Conservation (phyloP, 1,139 yeast species). For the Groenewaldozyma auringiensis region DNA sequence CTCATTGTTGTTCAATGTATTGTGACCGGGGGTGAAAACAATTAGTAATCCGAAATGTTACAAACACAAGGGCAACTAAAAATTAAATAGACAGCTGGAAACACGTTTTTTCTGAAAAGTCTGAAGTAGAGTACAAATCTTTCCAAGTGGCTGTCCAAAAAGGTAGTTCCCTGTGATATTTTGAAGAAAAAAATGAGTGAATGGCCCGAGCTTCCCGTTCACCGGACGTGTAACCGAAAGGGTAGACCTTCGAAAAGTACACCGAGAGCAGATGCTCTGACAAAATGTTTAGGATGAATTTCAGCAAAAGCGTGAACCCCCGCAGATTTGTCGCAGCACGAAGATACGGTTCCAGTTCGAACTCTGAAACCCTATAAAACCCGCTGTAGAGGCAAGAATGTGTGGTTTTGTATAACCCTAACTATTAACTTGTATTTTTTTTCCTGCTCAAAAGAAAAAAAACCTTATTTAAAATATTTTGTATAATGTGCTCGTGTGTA, state of each 20-base stretch:
- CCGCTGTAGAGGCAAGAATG: too few relatives aligned
- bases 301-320: neutral
- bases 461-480: too few relatives aligned
- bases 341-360: neutral
- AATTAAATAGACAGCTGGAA: neutral
- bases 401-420: too few relatives aligned
- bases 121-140: neutral
- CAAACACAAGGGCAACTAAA: neutral
- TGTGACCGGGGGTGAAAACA: neutral
- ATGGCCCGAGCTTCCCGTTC: neutral
- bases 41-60: neutral
- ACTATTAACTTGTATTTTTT: too few relatives aligned
- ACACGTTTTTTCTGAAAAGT: too few relatives aligned
- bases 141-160: neutral
- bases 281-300: neutral
- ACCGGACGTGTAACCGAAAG: neutral
- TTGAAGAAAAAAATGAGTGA: too few relatives aligned
- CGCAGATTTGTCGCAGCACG: neutral
- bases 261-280: neutral
- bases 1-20: too few relatives aligned
- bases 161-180: neutral
- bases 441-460: too few relatives aligned
- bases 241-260: neutral
- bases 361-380: neutral
- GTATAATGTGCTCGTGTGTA: too few relatives aligned